These are phyloP conservation scores for Coemansia asiatica DNA, from an alignment of 192 early-diverging fungal species.

Conservation along the genomic window DNA sequence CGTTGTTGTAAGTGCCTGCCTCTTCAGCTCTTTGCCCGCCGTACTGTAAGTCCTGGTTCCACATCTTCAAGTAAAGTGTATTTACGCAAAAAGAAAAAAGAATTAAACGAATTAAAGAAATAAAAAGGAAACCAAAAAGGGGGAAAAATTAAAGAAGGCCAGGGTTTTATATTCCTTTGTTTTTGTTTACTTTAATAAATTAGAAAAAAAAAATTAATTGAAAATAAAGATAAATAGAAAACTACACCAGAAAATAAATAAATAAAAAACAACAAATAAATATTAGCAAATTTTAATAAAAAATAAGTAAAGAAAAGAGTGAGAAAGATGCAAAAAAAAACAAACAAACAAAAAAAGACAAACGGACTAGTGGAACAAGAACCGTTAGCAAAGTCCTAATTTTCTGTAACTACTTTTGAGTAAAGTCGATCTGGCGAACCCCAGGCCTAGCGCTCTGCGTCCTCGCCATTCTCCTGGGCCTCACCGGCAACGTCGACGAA, in stretches of 20 bases:
- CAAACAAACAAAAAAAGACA: neutral
- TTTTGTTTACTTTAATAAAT: neutral
- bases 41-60: conserved; percentile 24
- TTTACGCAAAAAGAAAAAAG: conserved; percentile 1
- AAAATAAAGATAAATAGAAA: neutral
- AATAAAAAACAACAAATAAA: neutral
- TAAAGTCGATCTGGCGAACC: conserved; percentile 43
- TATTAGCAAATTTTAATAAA: neutral
- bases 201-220: neutral
- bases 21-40: conserved; percentile 4
- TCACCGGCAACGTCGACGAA: conserved; percentile 28
- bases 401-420: conserved; percentile 1
- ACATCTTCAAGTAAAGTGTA: conserved; percentile 18
- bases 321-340: neutral
- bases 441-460: conserved; percentile 52
- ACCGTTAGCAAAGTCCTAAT: too few species aligned
- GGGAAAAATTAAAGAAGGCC: neutral
- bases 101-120: conserved; percentile 2
- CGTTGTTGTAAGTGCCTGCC: conserved; percentile 12
- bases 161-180: neutral
- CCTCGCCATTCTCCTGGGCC: conserved; percentile 23
- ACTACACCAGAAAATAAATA: neutral
- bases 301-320: neutral
- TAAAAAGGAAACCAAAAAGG: neutral
- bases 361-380: too few species aligned